Evolutionary conservation across 179 eudicot species (phyloP).

Genomic region (Carnegiea gigantea): DNA sequence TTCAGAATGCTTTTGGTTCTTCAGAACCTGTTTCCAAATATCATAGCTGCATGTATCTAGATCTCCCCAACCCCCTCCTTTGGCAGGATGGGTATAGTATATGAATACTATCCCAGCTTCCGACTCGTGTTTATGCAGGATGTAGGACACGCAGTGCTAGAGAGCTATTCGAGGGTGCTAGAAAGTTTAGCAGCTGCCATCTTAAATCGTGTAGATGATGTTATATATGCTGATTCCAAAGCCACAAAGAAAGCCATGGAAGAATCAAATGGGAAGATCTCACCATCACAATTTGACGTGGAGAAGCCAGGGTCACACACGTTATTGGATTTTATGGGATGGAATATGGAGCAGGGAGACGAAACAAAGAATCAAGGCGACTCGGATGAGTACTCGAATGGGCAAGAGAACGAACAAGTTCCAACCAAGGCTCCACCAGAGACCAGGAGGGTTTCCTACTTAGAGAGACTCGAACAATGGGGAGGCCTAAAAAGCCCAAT

Average conservation of each 20-base stretch:
- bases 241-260: conserved; percentile 40
- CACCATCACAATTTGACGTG: conserved; percentile 27
- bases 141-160: conserved; percentile 81
- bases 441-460: conserved; percentile 49
- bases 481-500: conserved; percentile 72
- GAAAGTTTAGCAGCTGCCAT: conserved; percentile 86
- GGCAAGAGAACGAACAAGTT: conserved; percentile 31
- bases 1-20: not conserved
- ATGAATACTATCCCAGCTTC: not conserved
- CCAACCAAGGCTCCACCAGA: conserved; percentile 31
- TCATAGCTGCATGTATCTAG: not conserved
- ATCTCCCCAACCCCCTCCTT: not conserved
- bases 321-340: conserved; percentile 77
- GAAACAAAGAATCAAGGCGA: conserved; percentile 28
- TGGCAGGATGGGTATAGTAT: not conserved
- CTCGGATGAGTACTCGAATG: conserved; percentile 26
- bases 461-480: conserved; percentile 61
- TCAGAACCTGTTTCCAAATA: not conserved
- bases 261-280: conserved; percentile 36
- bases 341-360: conserved; percentile 52
- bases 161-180: conserved; percentile 89
- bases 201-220: conserved; percentile 73
- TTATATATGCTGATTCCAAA: conserved; percentile 53
- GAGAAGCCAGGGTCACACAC: conserved; percentile 54
- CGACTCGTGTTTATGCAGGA: conserved; percentile 42